A percentile compares a stretch with the other conserved stretches of the same genome.
Evolutionary conservation across 1,139 yeast species (phyloP).

Genomic region (Zygosaccharomyces pseudobailii): DNA sequence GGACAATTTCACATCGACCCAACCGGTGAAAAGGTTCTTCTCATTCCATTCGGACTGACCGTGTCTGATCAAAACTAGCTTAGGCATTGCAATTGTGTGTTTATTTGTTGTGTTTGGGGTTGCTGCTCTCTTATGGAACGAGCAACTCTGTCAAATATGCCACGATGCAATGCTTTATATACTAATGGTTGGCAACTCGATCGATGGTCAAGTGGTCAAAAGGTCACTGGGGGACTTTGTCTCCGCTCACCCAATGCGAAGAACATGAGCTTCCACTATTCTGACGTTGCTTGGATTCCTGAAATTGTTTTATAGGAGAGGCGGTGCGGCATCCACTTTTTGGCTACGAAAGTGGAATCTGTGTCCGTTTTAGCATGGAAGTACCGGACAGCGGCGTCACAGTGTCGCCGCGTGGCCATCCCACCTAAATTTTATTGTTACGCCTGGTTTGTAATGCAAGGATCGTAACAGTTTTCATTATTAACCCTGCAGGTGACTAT

Average conservation of each 20-base stretch:
- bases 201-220: not conserved
- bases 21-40: slow-evolving; percentile 97
- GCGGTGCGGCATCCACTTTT: not conserved
- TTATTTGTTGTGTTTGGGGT: slow-evolving; percentile 3
- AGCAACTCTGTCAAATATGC: not conserved
- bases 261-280: not conserved
- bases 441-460: no score
- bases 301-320: not conserved
- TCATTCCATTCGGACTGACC: slow-evolving; percentile 99
- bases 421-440: no score
- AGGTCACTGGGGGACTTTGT: not conserved
- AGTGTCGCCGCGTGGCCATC: not conserved
- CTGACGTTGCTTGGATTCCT: not conserved
- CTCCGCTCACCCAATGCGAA: slow-evolving; percentile 1
- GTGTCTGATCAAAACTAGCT: slow-evolving; percentile 86
- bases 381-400: not conserved
- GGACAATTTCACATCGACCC: slow-evolving; percentile 93
- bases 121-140: no score
- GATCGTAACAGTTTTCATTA: no score
- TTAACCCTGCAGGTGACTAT: no score
- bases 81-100: slow-evolving; percentile 44
- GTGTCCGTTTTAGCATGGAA: not conserved
- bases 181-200: not conserved
- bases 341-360: not conserved
- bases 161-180: slow-evolving; percentile 2